Evolutionary conservation across 371 early-diverging fungal species (phyloP).

Genomic region (Mucor plumbeus): DNA sequence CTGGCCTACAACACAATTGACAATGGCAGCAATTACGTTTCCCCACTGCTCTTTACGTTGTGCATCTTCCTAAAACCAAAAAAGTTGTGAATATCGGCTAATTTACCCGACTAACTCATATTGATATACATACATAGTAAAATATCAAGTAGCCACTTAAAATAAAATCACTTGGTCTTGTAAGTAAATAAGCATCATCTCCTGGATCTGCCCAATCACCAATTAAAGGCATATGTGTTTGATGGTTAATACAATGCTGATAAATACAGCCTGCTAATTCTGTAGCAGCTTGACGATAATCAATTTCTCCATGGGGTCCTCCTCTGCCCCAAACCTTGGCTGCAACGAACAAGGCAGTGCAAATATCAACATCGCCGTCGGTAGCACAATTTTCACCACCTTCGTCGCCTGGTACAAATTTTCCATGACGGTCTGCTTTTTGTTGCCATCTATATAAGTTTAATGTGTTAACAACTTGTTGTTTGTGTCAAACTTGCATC

Average conservation of each 20-base stretch:
- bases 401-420: constrained; percentile 53
- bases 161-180: constrained; percentile 67
- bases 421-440: constrained; percentile 35
- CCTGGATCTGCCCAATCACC: constrained; percentile 69
- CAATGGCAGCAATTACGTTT: constrained; percentile 55
- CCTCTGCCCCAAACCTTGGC: constrained; percentile 62
- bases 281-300: constrained; percentile 54
- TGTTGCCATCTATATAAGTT: constrained; percentile 58
- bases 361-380: constrained; percentile 67
- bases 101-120: not conserved
- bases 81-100: not conserved
- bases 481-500: not conserved
- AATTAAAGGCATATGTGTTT: constrained; percentile 61
- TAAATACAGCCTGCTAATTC: constrained; percentile 54
- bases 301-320: constrained; percentile 52
- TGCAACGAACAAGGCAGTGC: constrained; percentile 64
- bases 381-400: constrained; percentile 63
- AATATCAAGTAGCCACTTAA: constrained; percentile 62
- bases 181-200: constrained; percentile 56
- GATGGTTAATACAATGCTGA: constrained; percentile 61
- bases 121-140: constrained; percentile 39
- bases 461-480: no score
- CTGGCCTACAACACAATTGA: constrained; percentile 49
- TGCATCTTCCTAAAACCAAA: constrained; percentile 48
- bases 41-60: constrained; percentile 59